Conservation (phyloP, 176 grass and related monocot species). For the Juncus effusus region DNA sequence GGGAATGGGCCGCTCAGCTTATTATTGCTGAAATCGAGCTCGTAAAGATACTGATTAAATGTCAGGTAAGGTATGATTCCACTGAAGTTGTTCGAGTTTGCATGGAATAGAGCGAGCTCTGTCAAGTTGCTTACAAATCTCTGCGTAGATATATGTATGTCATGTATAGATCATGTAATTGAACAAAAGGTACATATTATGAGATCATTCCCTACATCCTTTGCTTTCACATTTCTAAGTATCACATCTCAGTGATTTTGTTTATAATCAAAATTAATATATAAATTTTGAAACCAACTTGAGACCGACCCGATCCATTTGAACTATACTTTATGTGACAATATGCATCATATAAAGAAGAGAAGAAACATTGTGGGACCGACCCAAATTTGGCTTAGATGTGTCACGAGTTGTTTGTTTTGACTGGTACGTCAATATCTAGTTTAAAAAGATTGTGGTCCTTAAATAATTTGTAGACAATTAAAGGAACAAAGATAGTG, state of each 20-base stretch:
- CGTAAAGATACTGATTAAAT: constrained; percentile 61
- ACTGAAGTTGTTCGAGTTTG: constrained; percentile 75
- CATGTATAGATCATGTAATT: too few species aligned
- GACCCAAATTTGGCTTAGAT: not conserved
- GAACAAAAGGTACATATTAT: too few species aligned
- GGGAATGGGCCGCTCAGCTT: constrained; percentile 42
- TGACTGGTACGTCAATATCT: not conserved
- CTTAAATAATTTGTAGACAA: too few species aligned
- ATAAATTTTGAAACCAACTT: too few species aligned
- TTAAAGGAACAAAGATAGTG: too few species aligned
- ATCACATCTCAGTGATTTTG: too few species aligned
- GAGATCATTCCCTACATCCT: too few species aligned
- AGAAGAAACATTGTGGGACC: not conserved
- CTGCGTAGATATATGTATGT: not conserved
- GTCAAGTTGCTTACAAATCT: constrained; percentile 48
- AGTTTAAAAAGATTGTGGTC: too few species aligned
- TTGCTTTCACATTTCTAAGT: too few species aligned
- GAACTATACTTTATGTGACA: not conserved
- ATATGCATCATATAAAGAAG: not conserved
- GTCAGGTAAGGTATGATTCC: constrained; percentile 31
- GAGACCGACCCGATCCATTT: too few species aligned
- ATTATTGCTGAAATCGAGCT: constrained; percentile 96
- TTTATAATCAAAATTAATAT: too few species aligned
- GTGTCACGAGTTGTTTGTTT: constrained; percentile 21
- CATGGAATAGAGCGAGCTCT: constrained; percentile 89